Conservation (phyloP, 2,329 filamentous ascomycete genomes). For the Aspergillus japonicus region DNA sequence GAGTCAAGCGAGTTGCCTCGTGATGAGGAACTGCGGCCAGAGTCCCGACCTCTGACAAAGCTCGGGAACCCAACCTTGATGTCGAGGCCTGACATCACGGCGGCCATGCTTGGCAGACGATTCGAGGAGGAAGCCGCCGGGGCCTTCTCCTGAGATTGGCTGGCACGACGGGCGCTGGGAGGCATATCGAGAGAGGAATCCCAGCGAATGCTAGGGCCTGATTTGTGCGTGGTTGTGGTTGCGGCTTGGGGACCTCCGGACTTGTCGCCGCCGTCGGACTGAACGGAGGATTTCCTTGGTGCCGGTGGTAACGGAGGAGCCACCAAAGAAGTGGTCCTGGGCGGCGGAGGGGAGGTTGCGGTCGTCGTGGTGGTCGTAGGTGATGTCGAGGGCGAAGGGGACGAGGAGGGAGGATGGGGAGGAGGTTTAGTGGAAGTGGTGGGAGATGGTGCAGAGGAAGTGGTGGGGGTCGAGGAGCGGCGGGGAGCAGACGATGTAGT, state of each 20-base stretch:
- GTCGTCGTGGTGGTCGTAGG: conserved; percentile 12
- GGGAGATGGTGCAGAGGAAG: conserved; percentile 11
- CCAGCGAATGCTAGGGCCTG: conserved; percentile 20
- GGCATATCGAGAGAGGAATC: conserved; percentile 20
- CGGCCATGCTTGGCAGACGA: conserved; percentile 42
- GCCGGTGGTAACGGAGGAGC: conserved; percentile 8
- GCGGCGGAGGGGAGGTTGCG: conserved; percentile 10
- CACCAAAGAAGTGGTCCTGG: conserved; percentile 3
- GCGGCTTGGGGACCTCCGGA: conserved; percentile 20
- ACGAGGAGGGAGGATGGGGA: conserved; percentile 10
- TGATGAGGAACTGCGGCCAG: conserved; percentile 41
- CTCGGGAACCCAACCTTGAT: conserved; percentile 34
- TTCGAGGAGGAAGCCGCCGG: conserved; percentile 9
- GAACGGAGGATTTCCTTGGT: conserved; percentile 9
- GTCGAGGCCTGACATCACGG: conserved; percentile 44
- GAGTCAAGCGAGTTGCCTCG: conserved; percentile 41
- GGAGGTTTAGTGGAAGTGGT: conserved; percentile 23
- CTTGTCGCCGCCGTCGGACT: conserved; percentile 15
- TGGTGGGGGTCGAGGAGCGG: conserved; percentile 16
- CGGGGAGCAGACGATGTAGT: conserved; percentile 14
- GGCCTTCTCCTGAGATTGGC: conserved; percentile 37
- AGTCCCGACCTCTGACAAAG: conserved; percentile 36
- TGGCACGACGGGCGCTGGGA: conserved; percentile 39
- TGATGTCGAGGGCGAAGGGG: conserved; percentile 10
- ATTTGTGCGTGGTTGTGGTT: conserved; percentile 27